Base-by-base conservation (phyloP, 2,329 filamentous ascomycete genomes). In the Penicillium capsulatum region DNA sequence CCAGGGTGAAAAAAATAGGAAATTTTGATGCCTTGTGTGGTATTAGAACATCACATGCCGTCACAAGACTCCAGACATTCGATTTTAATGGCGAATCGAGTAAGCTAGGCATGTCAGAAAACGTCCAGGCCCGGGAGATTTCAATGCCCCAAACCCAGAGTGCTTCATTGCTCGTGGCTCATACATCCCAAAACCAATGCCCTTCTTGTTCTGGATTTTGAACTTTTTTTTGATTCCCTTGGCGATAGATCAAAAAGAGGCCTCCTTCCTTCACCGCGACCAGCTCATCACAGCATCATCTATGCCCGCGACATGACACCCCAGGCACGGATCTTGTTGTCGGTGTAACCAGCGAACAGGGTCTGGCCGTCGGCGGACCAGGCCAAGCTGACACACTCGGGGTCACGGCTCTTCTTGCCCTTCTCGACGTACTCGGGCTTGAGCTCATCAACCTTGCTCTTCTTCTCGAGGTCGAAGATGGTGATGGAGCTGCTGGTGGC, bases 381-480 rank as follows among this genome's bases (percentile, higher is more conserved):
- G 70, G 91, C 91, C 75, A 98, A 80, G 70, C 81, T 88, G 66
- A 98, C 84, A 74, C 91, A 97, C 84, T 97, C 91, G 63, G 92
- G 92, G 76, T 96, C 91, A 70, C 90, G 83, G 83, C 84, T 89
- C 88, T 97, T 97, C 88, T 95, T 95, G 78, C 90, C 87, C 70
- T 89, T 84, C 70, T 89, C 81, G 68, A 89, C 79, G 79, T 92
- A 94, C 73, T 98, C 92, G 60, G 91, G 91, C 85, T 94, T 96
- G 73, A 98, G 84, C 83, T 97, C 92, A 66, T 97, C 91, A 68
- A 97, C 91, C 86, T 96, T 97, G 85, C 84, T 94, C 90, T 98
- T 98, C 90, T 98, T 98, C 88, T 98, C 92, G 61, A 98, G 83
- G 69, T 98, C 92, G 78, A 98, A 98, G 81, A 98, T 97, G 82